Conservation (phyloP, 768 basidiomycete species). For the Russula lepida region DNA sequence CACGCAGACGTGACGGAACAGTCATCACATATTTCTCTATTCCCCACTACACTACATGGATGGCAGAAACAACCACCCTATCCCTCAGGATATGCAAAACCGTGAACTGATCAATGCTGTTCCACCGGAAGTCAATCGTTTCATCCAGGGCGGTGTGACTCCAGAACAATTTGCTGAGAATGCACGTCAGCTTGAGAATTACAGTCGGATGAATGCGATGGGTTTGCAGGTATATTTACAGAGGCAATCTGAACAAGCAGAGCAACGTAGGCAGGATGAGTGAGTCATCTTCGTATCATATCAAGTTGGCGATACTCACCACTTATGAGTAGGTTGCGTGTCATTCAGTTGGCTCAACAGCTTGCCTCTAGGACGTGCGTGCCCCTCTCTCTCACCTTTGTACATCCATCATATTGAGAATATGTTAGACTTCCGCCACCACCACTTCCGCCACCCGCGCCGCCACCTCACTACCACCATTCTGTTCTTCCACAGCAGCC, state of each 20-base stretch:
- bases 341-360: constrained; percentile 12
- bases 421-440: neutral
- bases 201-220: constrained; percentile 10
- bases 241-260: constrained; percentile 5
- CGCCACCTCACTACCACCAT: neutral
- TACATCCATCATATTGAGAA: neutral
- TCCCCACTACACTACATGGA: neutral
- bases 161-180: constrained; percentile 16
- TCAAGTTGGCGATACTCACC: neutral
- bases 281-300: neutral
- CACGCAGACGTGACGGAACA: neutral
- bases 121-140: neutral
- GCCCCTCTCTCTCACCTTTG: neutral
- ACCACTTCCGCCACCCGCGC: neutral
- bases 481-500: neutral
- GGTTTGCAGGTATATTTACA: constrained; percentile 12
- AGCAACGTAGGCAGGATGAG: constrained; percentile 14
- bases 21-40: neutral
- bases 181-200: constrained; percentile 10
- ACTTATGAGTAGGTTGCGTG: neutral
- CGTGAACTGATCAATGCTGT: neutral
- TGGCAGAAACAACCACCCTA: neutral
- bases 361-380: constrained; percentile 9
- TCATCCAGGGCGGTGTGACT: constrained; percentile 8
- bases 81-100: constrained; percentile 1